phyloP scores from a whole-genome alignment of 2,329 filamentous ascomycete species.

The Fusarium setosum region DNA sequence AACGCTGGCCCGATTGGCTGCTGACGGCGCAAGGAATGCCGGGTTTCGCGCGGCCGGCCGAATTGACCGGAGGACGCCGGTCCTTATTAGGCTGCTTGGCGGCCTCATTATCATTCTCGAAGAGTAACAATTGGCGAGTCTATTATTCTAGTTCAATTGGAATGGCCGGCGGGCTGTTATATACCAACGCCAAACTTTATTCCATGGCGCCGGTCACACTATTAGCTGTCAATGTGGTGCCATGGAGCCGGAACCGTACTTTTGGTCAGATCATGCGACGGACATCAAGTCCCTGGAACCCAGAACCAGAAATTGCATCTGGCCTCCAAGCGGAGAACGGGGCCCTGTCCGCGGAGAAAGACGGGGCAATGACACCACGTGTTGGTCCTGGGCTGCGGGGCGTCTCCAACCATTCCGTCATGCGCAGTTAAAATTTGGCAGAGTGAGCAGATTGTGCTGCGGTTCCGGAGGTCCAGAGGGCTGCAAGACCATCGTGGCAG shows the following conservation, averaged over 20 bases:
- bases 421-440: too few relatives aligned
- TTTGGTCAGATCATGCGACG: slow-evolving; percentile 2
- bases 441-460: too few relatives aligned
- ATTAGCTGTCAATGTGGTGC: slow-evolving; percentile 8
- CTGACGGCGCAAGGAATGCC: slow-evolving; percentile 19
- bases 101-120: slow-evolving; percentile 19
- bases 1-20: slow-evolving; percentile 6
- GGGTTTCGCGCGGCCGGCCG: slow-evolving; percentile 23
- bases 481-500: too few relatives aligned
- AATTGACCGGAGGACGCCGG: slow-evolving; percentile 19
- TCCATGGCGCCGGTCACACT: neutral
- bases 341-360: neutral
- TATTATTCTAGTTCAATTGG: neutral
- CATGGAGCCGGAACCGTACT: neutral
- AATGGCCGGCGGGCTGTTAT: slow-evolving; percentile 8
- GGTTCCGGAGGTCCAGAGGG: too few relatives aligned
- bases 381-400: too few relatives aligned
- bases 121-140: neutral
- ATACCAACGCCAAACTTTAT: slow-evolving; percentile 6
- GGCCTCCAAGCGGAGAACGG: neutral
- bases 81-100: slow-evolving; percentile 32
- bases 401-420: too few relatives aligned
- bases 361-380: too few relatives aligned
- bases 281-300: neutral
- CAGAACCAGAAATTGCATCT: neutral